Percentiles rank a stretch among this genome's conserved stretches.
Evolutionary conservation across 1,284 basidiomycete species (phyloP).

Genomic region (Heterobasidion occidentale): DNA sequence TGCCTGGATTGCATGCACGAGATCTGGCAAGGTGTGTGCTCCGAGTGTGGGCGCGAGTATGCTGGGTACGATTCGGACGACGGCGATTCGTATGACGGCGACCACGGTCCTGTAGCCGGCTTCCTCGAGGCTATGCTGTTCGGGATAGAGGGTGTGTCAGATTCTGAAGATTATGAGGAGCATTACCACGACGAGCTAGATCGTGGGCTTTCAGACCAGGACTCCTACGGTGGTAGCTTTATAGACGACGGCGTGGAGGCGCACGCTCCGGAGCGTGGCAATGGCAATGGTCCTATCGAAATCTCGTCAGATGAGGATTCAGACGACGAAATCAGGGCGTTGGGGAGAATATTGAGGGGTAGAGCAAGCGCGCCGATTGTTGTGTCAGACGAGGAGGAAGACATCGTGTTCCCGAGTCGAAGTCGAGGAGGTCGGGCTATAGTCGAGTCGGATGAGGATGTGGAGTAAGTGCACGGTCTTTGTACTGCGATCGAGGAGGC

Average conservation of each 20-base stretch:
- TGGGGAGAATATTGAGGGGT: background rate
- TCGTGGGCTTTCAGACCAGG: background rate
- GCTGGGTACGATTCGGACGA: background rate
- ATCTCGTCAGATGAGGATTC: constrained; percentile 6
- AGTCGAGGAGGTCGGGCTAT: background rate
- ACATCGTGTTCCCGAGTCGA: background rate
- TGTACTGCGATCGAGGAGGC: background rate
- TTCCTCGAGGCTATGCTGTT: background rate
- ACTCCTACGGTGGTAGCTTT: constrained; percentile 24
- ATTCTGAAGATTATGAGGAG: background rate
- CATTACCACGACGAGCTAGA: background rate
- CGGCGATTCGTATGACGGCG: background rate
- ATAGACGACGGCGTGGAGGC: constrained; percentile 24
- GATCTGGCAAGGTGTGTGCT: constrained; percentile 58
- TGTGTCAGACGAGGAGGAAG: constrained; percentile 1
- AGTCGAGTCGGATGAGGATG: constrained; percentile 1
- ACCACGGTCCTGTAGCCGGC: background rate
- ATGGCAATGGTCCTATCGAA: constrained; percentile 1
- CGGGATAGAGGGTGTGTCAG: background rate
- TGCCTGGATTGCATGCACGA: constrained; percentile 71
- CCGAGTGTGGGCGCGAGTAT: constrained; percentile 51
- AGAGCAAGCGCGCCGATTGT: background rate
- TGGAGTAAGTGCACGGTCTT: constrained; percentile 4
- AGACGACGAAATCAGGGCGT: background rate
- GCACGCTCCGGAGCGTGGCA: constrained; percentile 30